phyloP scores from a whole-genome alignment of 768 basidiomycete species.

The Hydnomerulius pinastri region DNA sequence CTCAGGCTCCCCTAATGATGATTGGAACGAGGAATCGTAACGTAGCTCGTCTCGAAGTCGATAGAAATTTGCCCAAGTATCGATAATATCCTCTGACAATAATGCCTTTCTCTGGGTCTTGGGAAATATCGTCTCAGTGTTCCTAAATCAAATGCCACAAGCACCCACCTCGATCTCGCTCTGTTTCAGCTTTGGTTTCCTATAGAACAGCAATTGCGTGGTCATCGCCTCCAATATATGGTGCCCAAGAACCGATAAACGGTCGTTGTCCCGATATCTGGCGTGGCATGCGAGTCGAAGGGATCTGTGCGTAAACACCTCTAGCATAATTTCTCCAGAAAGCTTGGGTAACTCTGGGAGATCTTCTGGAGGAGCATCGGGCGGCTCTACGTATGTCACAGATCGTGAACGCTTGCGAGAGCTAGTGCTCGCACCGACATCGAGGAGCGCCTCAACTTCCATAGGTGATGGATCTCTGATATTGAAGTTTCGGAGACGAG shows the following conservation, averaged over 20 bases:
- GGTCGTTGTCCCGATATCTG: slow-evolving; percentile 57
- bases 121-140: slow-evolving; percentile 25
- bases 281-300: slow-evolving; percentile 46
- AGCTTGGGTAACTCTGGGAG: slow-evolving; percentile 51
- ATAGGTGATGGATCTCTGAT: slow-evolving; percentile 34
- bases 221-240: slow-evolving; percentile 48
- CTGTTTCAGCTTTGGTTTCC: slow-evolving; percentile 50
- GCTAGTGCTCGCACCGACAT: slow-evolving; percentile 23
- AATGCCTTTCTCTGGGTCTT: slow-evolving; percentile 28
- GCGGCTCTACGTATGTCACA: slow-evolving; percentile 21
- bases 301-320: slow-evolving; percentile 72
- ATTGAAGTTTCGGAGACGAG: slow-evolving; percentile 37
- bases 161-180: slow-evolving; percentile 53
- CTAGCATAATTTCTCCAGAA: slow-evolving; percentile 56
- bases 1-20: slow-evolving; percentile 33
- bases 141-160: slow-evolving; percentile 11
- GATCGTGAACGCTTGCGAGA: slow-evolving; percentile 43
- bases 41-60: slow-evolving; percentile 35
- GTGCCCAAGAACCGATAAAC: slow-evolving; percentile 53
- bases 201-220: slow-evolving; percentile 48
- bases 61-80: slow-evolving; percentile 41
- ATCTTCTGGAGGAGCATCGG: slow-evolving; percentile 23
- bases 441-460: slow-evolving; percentile 31
- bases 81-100: slow-evolving; percentile 35
- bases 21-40: slow-evolving; percentile 31